Evolutionary conservation across 257 asterid genomes (phyloP).

Genomic region (Solanum rostratum): DNA sequence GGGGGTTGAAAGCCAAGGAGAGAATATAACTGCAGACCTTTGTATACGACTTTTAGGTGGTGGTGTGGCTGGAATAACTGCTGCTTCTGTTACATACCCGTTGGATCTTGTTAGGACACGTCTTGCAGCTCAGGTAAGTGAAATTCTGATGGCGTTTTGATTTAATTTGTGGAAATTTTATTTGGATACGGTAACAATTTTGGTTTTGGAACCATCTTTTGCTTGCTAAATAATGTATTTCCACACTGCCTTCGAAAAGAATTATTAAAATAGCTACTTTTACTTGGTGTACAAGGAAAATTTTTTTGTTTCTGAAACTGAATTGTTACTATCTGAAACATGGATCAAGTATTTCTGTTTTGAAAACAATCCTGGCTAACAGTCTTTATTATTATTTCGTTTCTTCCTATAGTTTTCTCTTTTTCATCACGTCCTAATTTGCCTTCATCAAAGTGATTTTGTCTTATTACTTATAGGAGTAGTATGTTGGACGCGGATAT

Average conservation of each 20-base stretch:
- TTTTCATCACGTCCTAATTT: not conserved
- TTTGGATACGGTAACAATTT: not conserved
- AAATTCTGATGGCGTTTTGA: not conserved
- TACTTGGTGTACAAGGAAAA: not conserved
- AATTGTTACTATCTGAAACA: not conserved
- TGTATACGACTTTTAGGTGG: conserved; percentile 71
- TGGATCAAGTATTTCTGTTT: not conserved
- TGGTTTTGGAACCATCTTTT: not conserved
- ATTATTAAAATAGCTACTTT: not conserved
- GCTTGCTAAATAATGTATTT: not conserved
- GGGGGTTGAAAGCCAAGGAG: conserved; percentile 54
- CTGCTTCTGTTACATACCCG: conserved; percentile 79
- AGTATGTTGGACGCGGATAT: not conserved
- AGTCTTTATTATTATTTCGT: not conserved
- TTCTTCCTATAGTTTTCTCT: not conserved
- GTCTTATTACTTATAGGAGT: not conserved
- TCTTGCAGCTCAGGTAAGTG: conserved; percentile 64
- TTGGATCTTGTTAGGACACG: conserved; percentile 83
- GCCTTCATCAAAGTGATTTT: not conserved
- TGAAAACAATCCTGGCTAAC: not conserved
- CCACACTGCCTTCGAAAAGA: not conserved
- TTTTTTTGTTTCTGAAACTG: not conserved
- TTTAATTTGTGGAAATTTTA: not conserved
- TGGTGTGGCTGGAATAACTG: conserved; percentile 84
- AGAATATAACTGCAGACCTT: conserved; percentile 47